phyloP scores from a whole-genome alignment of 1,284 basidiomycete species.

The Cutaneotrichosporon cutaneum region DNA sequence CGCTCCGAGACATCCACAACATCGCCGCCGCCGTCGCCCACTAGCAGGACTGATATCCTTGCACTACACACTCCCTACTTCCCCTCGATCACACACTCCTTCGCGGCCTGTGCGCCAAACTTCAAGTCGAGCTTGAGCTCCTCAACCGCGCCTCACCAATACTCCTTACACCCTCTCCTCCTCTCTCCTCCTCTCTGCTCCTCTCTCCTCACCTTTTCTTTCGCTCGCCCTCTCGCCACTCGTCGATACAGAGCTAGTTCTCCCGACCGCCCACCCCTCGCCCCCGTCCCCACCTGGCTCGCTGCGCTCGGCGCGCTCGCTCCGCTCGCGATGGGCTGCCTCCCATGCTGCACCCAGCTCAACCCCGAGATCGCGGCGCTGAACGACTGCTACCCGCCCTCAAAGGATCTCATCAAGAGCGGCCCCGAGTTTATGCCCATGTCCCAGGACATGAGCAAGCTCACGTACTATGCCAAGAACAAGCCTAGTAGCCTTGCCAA shows the following conservation, averaged over 20 bases:
- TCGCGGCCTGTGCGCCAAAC: neutral
- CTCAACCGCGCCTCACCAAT: too few species aligned
- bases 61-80: neutral
- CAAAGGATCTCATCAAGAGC: constrained; percentile 71
- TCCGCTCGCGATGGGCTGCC: constrained; percentile 31
- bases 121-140: neutral
- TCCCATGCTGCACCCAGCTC: constrained; percentile 41
- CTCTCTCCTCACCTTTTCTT: too few species aligned
- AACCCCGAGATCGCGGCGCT: constrained; percentile 60
- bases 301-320: neutral
- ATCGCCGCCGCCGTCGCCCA: neutral
- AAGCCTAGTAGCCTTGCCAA: constrained; percentile 86
- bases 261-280: neutral
- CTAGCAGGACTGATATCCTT: neutral
- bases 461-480: constrained; percentile 91
- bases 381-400: constrained; percentile 83
- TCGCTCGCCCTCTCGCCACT: too few species aligned
- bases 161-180: neutral
- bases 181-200: too few species aligned
- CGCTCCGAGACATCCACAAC: too few species aligned
- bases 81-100: too few species aligned
- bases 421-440: constrained; percentile 72
- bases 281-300: neutral
- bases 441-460: constrained; percentile 82
- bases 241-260: too few species aligned